Evolutionary conservation across 1,139 yeast genomes (phyloP).

Genomic region (Saccharomyces hybrid): DNA sequence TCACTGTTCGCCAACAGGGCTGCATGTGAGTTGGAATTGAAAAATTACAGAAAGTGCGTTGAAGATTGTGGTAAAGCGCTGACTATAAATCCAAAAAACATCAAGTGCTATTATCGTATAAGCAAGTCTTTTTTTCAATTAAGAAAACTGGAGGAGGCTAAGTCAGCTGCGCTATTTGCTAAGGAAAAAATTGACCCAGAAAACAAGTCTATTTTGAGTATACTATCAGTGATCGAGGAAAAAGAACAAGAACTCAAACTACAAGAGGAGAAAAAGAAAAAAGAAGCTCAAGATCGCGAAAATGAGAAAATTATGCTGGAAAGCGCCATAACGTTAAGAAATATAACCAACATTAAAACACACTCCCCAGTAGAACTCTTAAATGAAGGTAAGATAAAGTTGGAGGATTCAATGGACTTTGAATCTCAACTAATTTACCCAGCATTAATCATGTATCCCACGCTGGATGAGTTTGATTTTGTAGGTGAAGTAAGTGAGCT

Average conservation of each 20-base stretch:
- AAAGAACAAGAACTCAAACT: slow-evolving; percentile 33
- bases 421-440: slow-evolving; percentile 78
- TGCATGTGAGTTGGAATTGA: slow-evolving; percentile 79
- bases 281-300: slow-evolving; percentile 22
- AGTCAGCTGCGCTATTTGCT: slow-evolving; percentile 59
- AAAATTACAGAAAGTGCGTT: slow-evolving; percentile 77
- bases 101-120: slow-evolving; percentile 80
- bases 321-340: slow-evolving; percentile 51
- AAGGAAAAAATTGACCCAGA: slow-evolving; percentile 45
- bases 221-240: slow-evolving; percentile 36
- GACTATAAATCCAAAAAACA: slow-evolving; percentile 53
- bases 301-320: slow-evolving; percentile 34
- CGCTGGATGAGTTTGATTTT: slow-evolving; percentile 77
- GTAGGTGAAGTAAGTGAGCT: slow-evolving; percentile 67
- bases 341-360: slow-evolving; percentile 43
- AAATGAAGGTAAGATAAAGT: slow-evolving; percentile 34
- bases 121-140: slow-evolving; percentile 72
- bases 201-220: slow-evolving; percentile 45
- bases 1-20: slow-evolving; percentile 76
- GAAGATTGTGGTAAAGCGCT: slow-evolving; percentile 78
- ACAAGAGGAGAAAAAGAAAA: slow-evolving; percentile 22
- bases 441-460: slow-evolving; percentile 73
- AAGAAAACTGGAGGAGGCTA: slow-evolving; percentile 65
- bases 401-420: slow-evolving; percentile 66
- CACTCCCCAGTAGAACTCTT: slow-evolving; percentile 39